phyloP scores from a whole-genome alignment of 2,329 filamentous ascomycete species.

The Didymella glomerata region DNA sequence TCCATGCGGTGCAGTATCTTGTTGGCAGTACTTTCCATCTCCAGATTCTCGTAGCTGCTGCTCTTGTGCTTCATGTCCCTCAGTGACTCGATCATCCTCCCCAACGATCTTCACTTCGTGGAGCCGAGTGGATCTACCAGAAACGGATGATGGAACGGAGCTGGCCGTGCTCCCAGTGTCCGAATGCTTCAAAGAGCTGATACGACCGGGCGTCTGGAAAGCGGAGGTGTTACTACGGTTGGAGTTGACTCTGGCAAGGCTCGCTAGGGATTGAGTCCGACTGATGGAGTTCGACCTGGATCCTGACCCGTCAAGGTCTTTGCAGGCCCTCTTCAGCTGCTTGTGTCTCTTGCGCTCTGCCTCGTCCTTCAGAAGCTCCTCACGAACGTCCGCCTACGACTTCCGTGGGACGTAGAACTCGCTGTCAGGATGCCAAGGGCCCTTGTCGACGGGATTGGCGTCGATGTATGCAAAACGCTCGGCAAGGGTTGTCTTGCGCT shows the following conservation, averaged over 20 bases:
- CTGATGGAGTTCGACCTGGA: conserved; percentile 29
- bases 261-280: conserved; percentile 9
- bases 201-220: conserved; percentile 1
- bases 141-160: conserved; percentile 20
- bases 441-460: conserved; percentile 12
- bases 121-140: conserved; percentile 21
- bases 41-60: conserved; percentile 41
- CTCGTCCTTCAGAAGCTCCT: conserved; percentile 4
- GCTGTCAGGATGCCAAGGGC: conserved; percentile 21
- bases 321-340: conserved; percentile 19
- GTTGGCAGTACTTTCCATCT: conserved; percentile 41
- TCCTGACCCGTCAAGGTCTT: conserved; percentile 36
- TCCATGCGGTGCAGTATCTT: conserved; percentile 48
- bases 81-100: conserved; percentile 45
- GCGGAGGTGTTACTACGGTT: conserved; percentile 3
- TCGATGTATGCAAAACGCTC: conserved; percentile 17
- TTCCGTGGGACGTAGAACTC: conserved; percentile 17
- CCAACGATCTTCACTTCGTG: conserved; percentile 22
- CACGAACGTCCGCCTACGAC: conserved; percentile 18
- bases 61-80: conserved; percentile 49
- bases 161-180: conserved; percentile 21
- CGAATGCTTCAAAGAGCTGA: conserved; percentile 16
- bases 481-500: conserved; percentile 12
- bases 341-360: conserved; percentile 17
- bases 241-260: conserved; percentile 24